phyloP scores from a whole-genome alignment of 371 early-diverging fungal species.

The Mucor mucedo region DNA sequence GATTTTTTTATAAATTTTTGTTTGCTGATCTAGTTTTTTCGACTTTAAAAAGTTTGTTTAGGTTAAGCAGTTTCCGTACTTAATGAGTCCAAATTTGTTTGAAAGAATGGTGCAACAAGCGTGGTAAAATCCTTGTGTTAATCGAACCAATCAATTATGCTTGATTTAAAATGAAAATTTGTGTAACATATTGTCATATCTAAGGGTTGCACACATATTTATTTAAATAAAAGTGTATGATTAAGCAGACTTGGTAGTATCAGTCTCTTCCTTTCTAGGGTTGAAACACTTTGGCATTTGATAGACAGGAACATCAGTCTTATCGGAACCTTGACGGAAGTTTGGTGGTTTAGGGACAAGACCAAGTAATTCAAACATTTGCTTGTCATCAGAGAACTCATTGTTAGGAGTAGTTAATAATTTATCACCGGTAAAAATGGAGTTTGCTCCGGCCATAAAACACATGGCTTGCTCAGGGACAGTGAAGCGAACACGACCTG shows the following conservation, averaged over 20 bases:
- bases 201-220: no score
- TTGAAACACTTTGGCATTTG: slow-evolving; percentile 38
- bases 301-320: slow-evolving; percentile 25
- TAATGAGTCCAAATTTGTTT: no score
- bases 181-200: no score
- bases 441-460: slow-evolving; percentile 89
- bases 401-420: slow-evolving; percentile 88
- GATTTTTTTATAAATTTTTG: no score
- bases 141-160: no score
- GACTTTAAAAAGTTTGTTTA: no score
- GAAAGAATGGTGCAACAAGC: no score
- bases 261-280: slow-evolving; percentile 16
- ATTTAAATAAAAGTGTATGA: no score
- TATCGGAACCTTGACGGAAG: slow-evolving; percentile 64
- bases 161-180: no score
- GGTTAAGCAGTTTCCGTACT: no score
- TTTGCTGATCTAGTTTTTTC: no score
- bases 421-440: slow-evolving; percentile 88
- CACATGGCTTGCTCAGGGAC: slow-evolving; percentile 81
- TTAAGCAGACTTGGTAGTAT: slow-evolving; percentile 4
- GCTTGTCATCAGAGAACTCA: slow-evolving; percentile 72
- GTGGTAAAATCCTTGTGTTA: no score
- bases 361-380: slow-evolving; percentile 78
- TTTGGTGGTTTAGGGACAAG: slow-evolving; percentile 74
- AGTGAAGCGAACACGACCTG: slow-evolving; percentile 81